Evolutionary conservation across 2,329 filamentous ascomycete genomes (phyloP), one percentile per base, ranked within the genome.

Genomic region (Gliomastix tumulicola): DNA sequence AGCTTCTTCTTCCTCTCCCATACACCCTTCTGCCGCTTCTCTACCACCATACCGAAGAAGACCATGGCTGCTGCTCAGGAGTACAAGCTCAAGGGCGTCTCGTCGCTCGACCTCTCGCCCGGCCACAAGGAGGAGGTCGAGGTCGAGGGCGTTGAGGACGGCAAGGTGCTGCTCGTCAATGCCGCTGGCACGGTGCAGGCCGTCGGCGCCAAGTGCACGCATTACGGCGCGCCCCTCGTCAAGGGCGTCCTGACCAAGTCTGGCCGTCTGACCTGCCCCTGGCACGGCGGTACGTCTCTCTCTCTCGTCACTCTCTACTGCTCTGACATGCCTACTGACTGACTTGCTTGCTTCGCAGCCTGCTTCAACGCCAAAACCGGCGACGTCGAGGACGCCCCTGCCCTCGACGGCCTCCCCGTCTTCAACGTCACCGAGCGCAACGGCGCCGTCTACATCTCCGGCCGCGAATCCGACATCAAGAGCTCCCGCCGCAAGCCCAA

Each of bases 331-430:
- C n/a, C n/a, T n/a, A n/a, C n/a, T n/a, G n/a, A n/a, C n/a, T n/a
- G n/a, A n/a, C n/a, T n/a, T n/a, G n/a, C n/a, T n/a, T n/a, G 16
- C 25, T 4, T 23, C 30, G 36, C 44, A 89, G 92, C 92, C 39
- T 98, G 92, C 69, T 98, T 96, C 66, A 92, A 88, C 44, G 79
- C 87, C 44, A 74, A 75, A 38, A 94, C 84, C 6, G 92, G 92
- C 36, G 92, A 98, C 50, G 85, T 97, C 41, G 92, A 98, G 63
- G 88, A 97, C 54, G 89, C 90, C 1, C 92, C 92, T 1, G 92
- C 87, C 3, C 76, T 94, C 19, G 88, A 97, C 51, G 74, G 85
- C n/a, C 67, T 98, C 19, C 76, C 84, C 32, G 82, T 82, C 35
- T 98, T 94, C 65, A 79, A 87, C 36, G 68, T 96, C 21, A 66